phyloP scores from a whole-genome alignment of 139 green algal genomes.

The Volvox africanus region DNA sequence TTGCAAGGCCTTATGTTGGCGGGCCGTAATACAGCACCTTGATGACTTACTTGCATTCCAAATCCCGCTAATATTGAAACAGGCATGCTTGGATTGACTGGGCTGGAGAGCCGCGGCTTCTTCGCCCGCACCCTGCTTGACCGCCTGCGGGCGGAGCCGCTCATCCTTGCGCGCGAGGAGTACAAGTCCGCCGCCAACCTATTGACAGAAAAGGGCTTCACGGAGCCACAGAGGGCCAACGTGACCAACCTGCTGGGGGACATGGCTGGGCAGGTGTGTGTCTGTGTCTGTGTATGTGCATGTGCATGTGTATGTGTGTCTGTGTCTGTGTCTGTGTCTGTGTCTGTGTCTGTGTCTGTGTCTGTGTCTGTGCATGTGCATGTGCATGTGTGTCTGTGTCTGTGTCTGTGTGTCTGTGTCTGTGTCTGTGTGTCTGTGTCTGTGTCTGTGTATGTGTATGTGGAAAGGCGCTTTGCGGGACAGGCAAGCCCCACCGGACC shows the following conservation, averaged over 20 bases:
- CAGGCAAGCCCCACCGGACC: no score
- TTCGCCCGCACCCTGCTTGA: slow-evolving; percentile 66
- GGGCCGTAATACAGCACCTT: no score
- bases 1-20: no score
- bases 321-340: no score
- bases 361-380: neutral
- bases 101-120: slow-evolving; percentile 50
- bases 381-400: no score
- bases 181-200: slow-evolving; percentile 70
- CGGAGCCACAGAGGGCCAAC: slow-evolving; percentile 52
- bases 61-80: no score
- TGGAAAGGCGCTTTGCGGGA: no score
- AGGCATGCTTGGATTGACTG: slow-evolving; percentile 46
- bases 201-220: slow-evolving; percentile 44
- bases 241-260: slow-evolving; percentile 45
- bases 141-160: slow-evolving; percentile 53
- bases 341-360: no score
- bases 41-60: no score
- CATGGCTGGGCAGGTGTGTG: slow-evolving; percentile 38
- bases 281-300: neutral
- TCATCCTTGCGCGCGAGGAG: slow-evolving; percentile 69
- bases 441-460: no score
- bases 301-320: neutral
- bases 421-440: neutral
- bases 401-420: neutral